Conservation (phyloP, 75 land plant genomes). For the Sequoia sempervirens region DNA sequence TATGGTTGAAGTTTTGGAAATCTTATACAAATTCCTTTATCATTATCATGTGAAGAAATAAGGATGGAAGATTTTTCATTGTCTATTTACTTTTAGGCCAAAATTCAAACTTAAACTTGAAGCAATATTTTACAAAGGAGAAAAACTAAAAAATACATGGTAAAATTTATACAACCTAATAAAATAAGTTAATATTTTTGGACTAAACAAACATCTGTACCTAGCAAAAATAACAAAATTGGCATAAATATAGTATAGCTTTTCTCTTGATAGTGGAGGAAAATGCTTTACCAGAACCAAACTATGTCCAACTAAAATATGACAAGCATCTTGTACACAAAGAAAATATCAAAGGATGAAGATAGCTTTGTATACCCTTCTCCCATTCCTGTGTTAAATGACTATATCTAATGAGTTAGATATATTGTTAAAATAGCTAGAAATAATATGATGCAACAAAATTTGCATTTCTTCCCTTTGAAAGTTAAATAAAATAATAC, state of each 20-base stretch:
- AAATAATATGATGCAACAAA: neutral
- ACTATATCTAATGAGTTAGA: slow-evolving; percentile 61
- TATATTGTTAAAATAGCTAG: neutral
- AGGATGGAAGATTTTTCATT: neutral
- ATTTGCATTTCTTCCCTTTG: neutral
- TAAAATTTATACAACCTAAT: neutral
- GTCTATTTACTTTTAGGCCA: neutral
- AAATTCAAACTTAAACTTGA: neutral
- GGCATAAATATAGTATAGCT: neutral
- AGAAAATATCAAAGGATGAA: slow-evolving; percentile 94
- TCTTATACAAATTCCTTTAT: no score
- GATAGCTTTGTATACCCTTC: slow-evolving; percentile 81
- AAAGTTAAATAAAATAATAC: slow-evolving; percentile 8
- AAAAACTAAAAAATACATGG: neutral
- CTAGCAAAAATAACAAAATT: neutral
- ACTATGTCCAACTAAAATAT: slow-evolving; percentile 67
- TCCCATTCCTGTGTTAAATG: slow-evolving; percentile 99
- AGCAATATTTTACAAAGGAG: neutral
- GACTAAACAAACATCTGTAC: neutral
- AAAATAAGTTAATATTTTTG: neutral
- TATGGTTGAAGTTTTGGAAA: no score
- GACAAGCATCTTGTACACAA: slow-evolving; percentile 65
- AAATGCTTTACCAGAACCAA: slow-evolving; percentile 66
- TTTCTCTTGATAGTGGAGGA: neutral
- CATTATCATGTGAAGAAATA: no score